These are phyloP conservation scores for Mycena polygramma DNA, from an alignment of 768 basidiomycete genomes.

Conservation along the genomic window DNA sequence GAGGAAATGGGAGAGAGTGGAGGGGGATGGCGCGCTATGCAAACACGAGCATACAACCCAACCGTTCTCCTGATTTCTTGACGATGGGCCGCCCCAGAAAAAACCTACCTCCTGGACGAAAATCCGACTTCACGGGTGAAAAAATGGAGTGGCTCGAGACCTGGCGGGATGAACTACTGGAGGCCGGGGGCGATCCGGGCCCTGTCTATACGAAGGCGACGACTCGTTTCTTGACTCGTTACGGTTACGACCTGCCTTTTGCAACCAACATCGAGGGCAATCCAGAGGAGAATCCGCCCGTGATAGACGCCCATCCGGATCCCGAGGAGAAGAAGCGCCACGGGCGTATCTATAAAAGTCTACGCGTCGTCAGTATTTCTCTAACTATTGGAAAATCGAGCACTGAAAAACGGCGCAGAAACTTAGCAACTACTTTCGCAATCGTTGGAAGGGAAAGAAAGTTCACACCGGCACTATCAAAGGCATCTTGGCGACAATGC, in stretches of 20 bases:
- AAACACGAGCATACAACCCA: no score
- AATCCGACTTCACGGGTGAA: not conserved
- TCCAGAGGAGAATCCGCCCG: not conserved
- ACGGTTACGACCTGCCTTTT: not conserved
- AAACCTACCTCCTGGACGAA: not conserved
- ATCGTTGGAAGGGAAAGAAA: slow-evolving; percentile 9
- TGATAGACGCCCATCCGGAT: not conserved
- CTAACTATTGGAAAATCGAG: no score
- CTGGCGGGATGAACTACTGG: not conserved
- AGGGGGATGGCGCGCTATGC: no score
- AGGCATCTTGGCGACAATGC: slow-evolving; percentile 4
- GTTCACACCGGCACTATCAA: slow-evolving; percentile 5
- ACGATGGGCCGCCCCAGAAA: not conserved
- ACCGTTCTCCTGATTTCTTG: no score
- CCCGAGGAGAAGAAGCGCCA: not conserved
- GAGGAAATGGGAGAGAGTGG: no score
- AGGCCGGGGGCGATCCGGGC: not conserved
- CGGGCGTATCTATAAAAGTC: no score
- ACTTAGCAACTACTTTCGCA: slow-evolving; percentile 22
- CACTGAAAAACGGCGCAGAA: no score
- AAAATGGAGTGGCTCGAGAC: not conserved
- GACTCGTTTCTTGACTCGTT: not conserved
- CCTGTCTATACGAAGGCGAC: not conserved
- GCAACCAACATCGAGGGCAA: not conserved
- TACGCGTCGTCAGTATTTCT: no score